Conservation (phyloP, 148 eudicot species). For the Pharnaceum exiguum region DNA sequence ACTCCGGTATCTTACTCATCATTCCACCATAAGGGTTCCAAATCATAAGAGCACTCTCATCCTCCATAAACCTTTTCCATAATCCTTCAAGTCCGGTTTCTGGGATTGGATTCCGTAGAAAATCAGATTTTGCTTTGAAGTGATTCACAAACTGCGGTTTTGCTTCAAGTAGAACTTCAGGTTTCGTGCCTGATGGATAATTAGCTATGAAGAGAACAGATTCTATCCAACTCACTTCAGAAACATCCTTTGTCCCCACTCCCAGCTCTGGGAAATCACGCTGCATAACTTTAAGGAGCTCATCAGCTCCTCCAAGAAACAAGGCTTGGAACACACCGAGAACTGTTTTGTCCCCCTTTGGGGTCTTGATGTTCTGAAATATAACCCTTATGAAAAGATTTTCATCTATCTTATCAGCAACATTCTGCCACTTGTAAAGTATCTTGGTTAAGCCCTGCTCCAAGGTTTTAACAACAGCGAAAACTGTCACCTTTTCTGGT, state of each 20-base stretch:
- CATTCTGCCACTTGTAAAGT: constrained; percentile 27
- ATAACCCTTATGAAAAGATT: constrained; percentile 32
- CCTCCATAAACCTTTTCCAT: constrained; percentile 26
- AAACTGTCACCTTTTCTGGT: constrained; percentile 36
- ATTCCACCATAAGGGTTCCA: constrained; percentile 33
- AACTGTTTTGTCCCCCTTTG: constrained; percentile 25
- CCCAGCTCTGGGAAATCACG: constrained; percentile 31
- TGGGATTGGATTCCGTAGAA: constrained; percentile 20
- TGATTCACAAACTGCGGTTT: constrained; percentile 26
- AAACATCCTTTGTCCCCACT: constrained; percentile 18
- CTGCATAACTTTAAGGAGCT: constrained; percentile 20
- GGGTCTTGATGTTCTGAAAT: constrained; percentile 22
- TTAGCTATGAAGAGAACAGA: constrained; percentile 29
- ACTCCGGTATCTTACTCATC: constrained; percentile 31
- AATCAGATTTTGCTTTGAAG: constrained; percentile 35
- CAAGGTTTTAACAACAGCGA: constrained; percentile 26
- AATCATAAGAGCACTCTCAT: constrained; percentile 27
- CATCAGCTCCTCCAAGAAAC: constrained; percentile 23
- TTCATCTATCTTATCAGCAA: constrained; percentile 29
- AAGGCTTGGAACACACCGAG: constrained; percentile 31
- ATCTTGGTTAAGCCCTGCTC: constrained; percentile 25
- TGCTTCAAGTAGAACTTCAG: constrained; percentile 25
- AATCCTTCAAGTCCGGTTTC: constrained; percentile 25
- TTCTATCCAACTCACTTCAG: constrained; percentile 33
- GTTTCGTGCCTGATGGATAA: constrained; percentile 27